Evolutionary conservation across 805 yeast species (phyloP), one percentile per base, ranked within the genome.

Genomic region (Grigorovia transvaalensis): DNA sequence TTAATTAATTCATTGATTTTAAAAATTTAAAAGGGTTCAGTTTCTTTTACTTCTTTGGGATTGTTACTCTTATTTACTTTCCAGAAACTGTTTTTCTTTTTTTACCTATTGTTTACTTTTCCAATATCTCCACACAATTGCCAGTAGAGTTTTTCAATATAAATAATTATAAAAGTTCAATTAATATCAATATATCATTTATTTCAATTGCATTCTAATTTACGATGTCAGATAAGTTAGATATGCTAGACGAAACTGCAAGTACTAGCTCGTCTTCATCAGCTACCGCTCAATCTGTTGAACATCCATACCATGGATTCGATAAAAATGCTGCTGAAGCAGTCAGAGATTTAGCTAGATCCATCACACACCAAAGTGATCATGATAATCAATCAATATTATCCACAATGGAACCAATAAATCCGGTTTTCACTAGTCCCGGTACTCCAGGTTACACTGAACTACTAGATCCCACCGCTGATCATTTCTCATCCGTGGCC

Each of bases 381-480:
- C 43, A 46, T 11, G 53, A 46, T 17, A 38, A 50, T 9, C 51
- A 52, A 20, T 60, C 67, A 12, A 17, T 58, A 9, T 56, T 54
- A 40, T 55, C 61, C 9, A 29, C 50, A 9, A 48, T 47, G 29
- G 53, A 53, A 6, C 66, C 64, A 48, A 52, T 63, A 9, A 63
- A 65, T 49, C 68, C 67, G 11, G 58, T 63, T 12, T 60, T 55
- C 27, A 53, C 57, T 9, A 55, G 46, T 30, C 47, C 56, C 9
- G 54, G 52, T n/a, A 55, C 54, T n/a, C 53, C 60, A 15, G 55
- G 54, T 6, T 66, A 66, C 48, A 66, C 70, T 48, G 73, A 76
- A 17, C 58, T 70, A 49, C 69, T 84, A 57, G 80, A 84, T 60
- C 89, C 89, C 1, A 70, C 72, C 23, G 71, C 77, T 47, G 83